phyloP scores from a whole-genome alignment of 345 rosid species.

The Bruguiera parviflora region DNA sequence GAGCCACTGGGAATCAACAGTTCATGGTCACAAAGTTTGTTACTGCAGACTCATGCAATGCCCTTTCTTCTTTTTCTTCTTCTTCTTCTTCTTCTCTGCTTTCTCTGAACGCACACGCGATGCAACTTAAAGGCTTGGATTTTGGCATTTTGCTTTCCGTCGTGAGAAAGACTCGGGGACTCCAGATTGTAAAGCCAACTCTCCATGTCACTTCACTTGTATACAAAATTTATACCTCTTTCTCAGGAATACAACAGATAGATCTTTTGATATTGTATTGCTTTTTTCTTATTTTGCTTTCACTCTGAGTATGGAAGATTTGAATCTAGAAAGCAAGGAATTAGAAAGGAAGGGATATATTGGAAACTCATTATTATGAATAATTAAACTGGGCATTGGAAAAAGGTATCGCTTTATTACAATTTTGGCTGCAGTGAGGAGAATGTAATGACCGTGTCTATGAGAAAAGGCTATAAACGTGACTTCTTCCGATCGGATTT shows the following conservation, averaged over 20 bases:
- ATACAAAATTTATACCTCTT: background rate
- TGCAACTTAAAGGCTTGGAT: background rate
- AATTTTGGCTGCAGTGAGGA: constrained; percentile 10
- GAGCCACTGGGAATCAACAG: constrained; percentile 20
- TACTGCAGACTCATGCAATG: constrained; percentile 35
- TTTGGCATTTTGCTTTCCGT: constrained; percentile 8
- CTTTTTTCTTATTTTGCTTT: background rate
- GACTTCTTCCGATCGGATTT: too few species aligned
- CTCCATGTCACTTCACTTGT: constrained; percentile 26
- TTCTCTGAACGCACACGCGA: background rate
- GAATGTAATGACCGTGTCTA: background rate
- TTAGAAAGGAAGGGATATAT: constrained; percentile 8
- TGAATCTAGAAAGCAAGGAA: constrained; percentile 14
- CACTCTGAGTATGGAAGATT: background rate
- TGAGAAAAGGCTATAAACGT: background rate
- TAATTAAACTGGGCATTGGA: constrained; percentile 1
- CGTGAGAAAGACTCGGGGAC: constrained; percentile 1
- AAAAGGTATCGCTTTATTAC: constrained; percentile 25
- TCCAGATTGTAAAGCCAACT: constrained; percentile 25
- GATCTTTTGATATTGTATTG: background rate
- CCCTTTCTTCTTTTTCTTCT: constrained; percentile 19
- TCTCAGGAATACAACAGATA: background rate
- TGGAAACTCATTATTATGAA: constrained; percentile 4
- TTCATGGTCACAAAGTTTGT: constrained; percentile 46
- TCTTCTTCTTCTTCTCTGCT: constrained; percentile 10